These are phyloP conservation scores for Pseudocercospora macadamiae DNA, from an alignment of 2,329 filamentous ascomycete genomes.

Conservation along the genomic window DNA sequence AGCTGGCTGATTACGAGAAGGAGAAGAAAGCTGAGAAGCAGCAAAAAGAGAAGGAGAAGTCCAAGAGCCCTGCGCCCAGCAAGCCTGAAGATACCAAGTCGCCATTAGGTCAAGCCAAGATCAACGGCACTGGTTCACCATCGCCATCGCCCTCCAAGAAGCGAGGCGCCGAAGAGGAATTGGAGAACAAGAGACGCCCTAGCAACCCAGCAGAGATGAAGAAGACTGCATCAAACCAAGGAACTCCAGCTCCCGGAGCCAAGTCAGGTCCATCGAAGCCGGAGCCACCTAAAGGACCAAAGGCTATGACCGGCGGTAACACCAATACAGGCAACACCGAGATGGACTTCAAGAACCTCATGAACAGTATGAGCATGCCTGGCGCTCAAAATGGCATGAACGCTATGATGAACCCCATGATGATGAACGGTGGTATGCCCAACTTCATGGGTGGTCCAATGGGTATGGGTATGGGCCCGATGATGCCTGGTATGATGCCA, in stretches of 20 bases:
- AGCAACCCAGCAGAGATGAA: slow-evolving; percentile 52
- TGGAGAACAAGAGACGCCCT: slow-evolving; percentile 48
- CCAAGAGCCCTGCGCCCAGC: slow-evolving; percentile 40
- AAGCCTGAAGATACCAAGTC: slow-evolving; percentile 24
- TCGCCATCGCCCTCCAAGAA: slow-evolving; percentile 65
- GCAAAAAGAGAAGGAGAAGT: slow-evolving; percentile 48
- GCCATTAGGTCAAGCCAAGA: slow-evolving; percentile 30
- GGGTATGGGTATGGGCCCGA: slow-evolving; percentile 21
- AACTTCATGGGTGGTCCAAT: slow-evolving; percentile 12
- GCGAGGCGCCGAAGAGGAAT: slow-evolving; percentile 74
- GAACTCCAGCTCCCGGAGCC: slow-evolving; percentile 45
- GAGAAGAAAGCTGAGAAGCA: slow-evolving; percentile 53
- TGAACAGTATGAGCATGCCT: slow-evolving; percentile 47
- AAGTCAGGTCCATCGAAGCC: slow-evolving; percentile 17
- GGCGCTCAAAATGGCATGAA: slow-evolving; percentile 35
- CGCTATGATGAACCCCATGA: slow-evolving; percentile 35
- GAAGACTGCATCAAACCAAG: slow-evolving; percentile 37
- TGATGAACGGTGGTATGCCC: slow-evolving; percentile 26
- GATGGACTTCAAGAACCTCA: slow-evolving; percentile 49
- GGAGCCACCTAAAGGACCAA: slow-evolving; percentile 32
- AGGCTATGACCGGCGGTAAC: slow-evolving; percentile 27
- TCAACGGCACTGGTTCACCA: slow-evolving; percentile 38
- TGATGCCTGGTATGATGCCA: slow-evolving; percentile 22
- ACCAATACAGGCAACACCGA: slow-evolving; percentile 33
- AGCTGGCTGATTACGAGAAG: slow-evolving; percentile 74